A percentile compares a stretch with the other conserved stretches of the same genome.
phyloP scores from a whole-genome alignment of 305 asterid genomes.

The Petunia hybrid region DNA sequence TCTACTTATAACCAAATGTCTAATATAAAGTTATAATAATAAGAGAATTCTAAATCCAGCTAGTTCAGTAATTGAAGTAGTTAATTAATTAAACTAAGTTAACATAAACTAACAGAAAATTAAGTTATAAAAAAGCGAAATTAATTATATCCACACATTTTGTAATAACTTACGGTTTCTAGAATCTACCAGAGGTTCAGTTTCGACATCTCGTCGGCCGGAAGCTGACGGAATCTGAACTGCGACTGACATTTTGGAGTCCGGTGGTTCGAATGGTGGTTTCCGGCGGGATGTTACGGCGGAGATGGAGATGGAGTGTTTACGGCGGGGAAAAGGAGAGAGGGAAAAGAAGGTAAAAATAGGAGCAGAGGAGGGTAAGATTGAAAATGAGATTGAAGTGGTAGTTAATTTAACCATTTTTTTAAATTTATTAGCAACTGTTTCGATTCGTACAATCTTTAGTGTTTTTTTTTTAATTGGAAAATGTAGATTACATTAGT shows the following conservation, averaged over 20 bases:
- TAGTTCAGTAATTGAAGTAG: not conserved
- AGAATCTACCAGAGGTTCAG: conserved; percentile 70
- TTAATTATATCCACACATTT: not conserved
- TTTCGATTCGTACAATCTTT: conserved; percentile 8
- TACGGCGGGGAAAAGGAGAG: conserved; percentile 51
- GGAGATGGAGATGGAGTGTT: conserved; percentile 39
- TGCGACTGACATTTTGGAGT: conserved; percentile 60
- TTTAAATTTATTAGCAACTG: not conserved
- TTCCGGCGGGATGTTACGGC: conserved; percentile 41
- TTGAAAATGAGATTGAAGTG: conserved; percentile 44
- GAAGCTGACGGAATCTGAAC: conserved; percentile 51
- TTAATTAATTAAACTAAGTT: not conserved
- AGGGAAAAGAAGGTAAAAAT: conserved; percentile 43
- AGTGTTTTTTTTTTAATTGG: not conserved
- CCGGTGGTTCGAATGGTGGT: conserved; percentile 38
- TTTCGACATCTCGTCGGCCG: conserved; percentile 53
- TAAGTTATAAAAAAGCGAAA: not conserved
- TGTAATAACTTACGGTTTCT: conserved; percentile 59
- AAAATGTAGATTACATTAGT: not conserved
- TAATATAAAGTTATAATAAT: not conserved
- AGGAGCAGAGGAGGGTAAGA: conserved; percentile 49
- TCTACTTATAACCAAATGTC: not conserved
- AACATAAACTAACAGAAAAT: not conserved
- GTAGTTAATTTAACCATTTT: conserved; percentile 31
- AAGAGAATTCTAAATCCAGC: not conserved